phyloP scores from a whole-genome alignment of 257 asterid species.

The Cruciata laevipes region DNA sequence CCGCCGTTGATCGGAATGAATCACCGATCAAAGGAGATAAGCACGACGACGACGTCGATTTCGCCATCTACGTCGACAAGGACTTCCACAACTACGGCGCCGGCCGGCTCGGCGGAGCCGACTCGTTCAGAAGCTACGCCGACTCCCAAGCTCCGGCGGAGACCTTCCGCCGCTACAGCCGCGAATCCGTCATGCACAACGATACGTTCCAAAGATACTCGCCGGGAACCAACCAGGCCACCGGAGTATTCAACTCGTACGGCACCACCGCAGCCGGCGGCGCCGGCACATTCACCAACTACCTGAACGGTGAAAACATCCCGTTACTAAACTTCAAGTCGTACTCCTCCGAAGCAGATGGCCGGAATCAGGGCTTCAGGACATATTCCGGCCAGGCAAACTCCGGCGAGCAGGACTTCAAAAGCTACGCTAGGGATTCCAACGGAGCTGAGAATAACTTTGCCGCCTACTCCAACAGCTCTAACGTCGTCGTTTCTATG shows the following conservation, averaged over 20 bases:
- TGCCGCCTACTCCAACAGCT: slow-evolving; percentile 47
- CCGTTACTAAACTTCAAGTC: slow-evolving; percentile 56
- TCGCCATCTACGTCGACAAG: slow-evolving; percentile 25
- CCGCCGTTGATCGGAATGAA: slow-evolving; percentile 33
- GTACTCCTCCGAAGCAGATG: slow-evolving; percentile 53
- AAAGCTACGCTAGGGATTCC: slow-evolving; percentile 56
- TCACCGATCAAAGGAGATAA: slow-evolving; percentile 42
- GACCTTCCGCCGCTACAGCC: slow-evolving; percentile 74
- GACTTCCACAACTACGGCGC: slow-evolving; percentile 81
- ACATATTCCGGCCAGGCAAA: slow-evolving; percentile 43
- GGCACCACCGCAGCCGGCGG: slow-evolving; percentile 62
- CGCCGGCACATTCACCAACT: slow-evolving; percentile 42
- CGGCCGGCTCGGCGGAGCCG: slow-evolving; percentile 35
- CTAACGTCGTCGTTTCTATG: background rate
- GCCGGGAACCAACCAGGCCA: slow-evolving; percentile 40
- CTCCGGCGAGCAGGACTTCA: slow-evolving; percentile 55
- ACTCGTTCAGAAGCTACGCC: slow-evolving; percentile 52
- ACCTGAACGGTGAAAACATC: slow-evolving; percentile 32
- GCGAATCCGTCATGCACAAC: slow-evolving; percentile 44
- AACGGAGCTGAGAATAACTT: slow-evolving; percentile 51
- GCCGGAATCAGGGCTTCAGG: slow-evolving; percentile 44
- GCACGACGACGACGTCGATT: slow-evolving; percentile 39
- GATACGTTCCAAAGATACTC: slow-evolving; percentile 54
- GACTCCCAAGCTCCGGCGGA: slow-evolving; percentile 30
- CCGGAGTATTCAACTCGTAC: slow-evolving; percentile 62